Evolutionary conservation across 192 early-diverging fungal species (phyloP).

Genomic region (Oehlia diaphana): DNA sequence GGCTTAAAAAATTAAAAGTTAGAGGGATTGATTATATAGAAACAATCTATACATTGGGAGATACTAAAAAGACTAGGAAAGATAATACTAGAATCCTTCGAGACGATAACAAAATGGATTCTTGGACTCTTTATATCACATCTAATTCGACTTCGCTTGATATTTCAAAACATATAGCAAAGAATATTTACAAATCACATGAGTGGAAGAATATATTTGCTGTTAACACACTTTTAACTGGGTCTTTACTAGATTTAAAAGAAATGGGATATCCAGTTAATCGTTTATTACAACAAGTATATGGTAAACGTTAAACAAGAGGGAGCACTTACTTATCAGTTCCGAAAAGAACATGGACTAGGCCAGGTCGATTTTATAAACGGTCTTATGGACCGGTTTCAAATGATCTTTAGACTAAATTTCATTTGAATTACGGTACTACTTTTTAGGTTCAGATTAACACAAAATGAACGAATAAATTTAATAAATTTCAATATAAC

Average conservation of each 20-base stretch:
- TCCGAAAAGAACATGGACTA: too few relatives aligned
- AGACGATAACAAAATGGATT: slow-evolving; percentile 38
- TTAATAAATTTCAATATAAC: too few relatives aligned
- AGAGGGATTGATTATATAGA: slow-evolving; percentile 65
- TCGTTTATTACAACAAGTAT: slow-evolving; percentile 48
- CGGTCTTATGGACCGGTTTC: too few relatives aligned
- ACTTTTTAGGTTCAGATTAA: too few relatives aligned
- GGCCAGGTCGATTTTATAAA: too few relatives aligned
- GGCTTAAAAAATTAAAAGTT: slow-evolving; percentile 66
- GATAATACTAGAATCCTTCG: slow-evolving; percentile 60
- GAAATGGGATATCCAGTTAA: slow-evolving; percentile 51
- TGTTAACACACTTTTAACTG: not conserved
- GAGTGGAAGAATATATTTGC: not conserved
- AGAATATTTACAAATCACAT: not conserved
- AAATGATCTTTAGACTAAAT: too few relatives aligned
- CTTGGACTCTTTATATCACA: slow-evolving; percentile 40
- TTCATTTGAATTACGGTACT: too few relatives aligned
- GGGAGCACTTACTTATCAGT: too few relatives aligned
- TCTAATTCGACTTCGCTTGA: slow-evolving; percentile 36
- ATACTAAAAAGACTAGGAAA: slow-evolving; percentile 36
- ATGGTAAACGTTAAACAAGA: too few relatives aligned
- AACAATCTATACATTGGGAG: slow-evolving; percentile 42
- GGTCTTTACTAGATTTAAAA: not conserved
- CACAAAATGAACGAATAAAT: too few relatives aligned
- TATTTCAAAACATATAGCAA: not conserved